Percentiles rank a stretch among this genome's conserved stretches.
Conservation (phyloP, 106 monocot species). For the Dactylorhiza incarnata region DNA sequence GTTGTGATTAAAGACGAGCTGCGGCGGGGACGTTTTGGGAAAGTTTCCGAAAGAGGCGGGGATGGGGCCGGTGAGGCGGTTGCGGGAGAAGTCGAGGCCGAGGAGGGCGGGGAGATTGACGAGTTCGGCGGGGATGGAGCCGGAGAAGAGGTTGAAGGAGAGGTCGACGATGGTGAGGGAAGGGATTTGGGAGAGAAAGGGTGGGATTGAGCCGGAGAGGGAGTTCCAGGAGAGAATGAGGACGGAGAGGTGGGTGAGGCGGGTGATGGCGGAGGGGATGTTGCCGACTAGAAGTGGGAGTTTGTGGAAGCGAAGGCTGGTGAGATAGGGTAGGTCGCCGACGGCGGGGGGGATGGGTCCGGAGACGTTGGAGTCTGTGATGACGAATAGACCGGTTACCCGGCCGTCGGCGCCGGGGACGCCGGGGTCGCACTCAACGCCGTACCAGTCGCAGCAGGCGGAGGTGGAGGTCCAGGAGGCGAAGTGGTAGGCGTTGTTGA, state of each 20-base stretch:
- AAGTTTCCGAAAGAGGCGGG: conserved; percentile 19
- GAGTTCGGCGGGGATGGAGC: conserved; percentile 34
- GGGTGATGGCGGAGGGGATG: conserved; percentile 28
- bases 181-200: conserved; percentile 22
- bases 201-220: conserved; percentile 44
- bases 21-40: not conserved
- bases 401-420: conserved; percentile 14
- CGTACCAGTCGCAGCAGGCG: conserved; percentile 51
- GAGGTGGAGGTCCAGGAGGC: conserved; percentile 22
- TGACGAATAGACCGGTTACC: conserved; percentile 29
- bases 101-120: conserved; percentile 19
- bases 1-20: conserved; percentile 33
- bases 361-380: conserved; percentile 24
- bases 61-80: conserved; percentile 39
- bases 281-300: conserved; percentile 21
- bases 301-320: conserved; percentile 15
- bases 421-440: conserved; percentile 31
- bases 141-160: conserved; percentile 34
- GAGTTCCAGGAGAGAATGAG: conserved; percentile 34
- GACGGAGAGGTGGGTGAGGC: conserved; percentile 15
- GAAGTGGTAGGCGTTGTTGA: conserved; percentile 25
- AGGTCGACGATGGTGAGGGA: conserved; percentile 25
- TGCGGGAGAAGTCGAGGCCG: conserved; percentile 28
- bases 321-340: conserved; percentile 18
- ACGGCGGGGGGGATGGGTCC: conserved; percentile 41